Percentiles rank a stretch among this genome's conserved stretches.
These are phyloP conservation scores for Zygosaccharomyces bisporus DNA, from an alignment of 805 yeast genomes.

Conservation along the genomic window DNA sequence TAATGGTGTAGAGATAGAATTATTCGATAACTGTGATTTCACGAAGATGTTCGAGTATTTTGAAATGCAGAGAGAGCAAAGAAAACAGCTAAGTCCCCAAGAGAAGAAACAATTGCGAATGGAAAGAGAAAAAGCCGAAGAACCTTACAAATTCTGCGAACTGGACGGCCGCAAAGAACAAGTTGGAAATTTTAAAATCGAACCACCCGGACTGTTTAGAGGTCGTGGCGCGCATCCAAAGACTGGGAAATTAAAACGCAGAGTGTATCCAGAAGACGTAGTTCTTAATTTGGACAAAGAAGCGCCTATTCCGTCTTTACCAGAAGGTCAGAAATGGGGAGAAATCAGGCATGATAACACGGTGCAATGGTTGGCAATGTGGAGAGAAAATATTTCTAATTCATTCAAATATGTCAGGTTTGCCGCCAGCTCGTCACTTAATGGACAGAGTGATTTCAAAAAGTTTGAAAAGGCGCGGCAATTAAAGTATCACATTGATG, in stretches of 20 bases:
- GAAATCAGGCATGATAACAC: conserved; percentile 83
- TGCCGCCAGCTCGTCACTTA: conserved; percentile 85
- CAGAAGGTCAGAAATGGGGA: conserved; percentile 87
- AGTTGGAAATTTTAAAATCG: conserved; percentile 90
- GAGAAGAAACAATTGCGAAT: conserved; percentile 71
- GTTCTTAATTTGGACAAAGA: conserved; percentile 75
- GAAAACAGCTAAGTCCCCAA: conserved; percentile 61
- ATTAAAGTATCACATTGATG: conserved; percentile 65
- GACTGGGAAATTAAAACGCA: conserved; percentile 83
- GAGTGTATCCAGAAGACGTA: conserved; percentile 87
- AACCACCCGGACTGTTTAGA: conserved; percentile 93
- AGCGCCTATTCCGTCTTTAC: conserved; percentile 73
- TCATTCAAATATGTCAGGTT: conserved; percentile 83
- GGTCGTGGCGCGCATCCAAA: conserved; percentile 98
- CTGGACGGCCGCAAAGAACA: conserved; percentile 86
- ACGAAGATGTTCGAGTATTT: conserved; percentile 66
- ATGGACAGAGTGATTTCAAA: conserved; percentile 85
- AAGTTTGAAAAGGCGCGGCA: conserved; percentile 93
- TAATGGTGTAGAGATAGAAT: conserved; percentile 44
- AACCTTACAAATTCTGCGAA: conserved; percentile 71
- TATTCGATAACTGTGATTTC: conserved; percentile 74
- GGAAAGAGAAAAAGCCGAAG: conserved; percentile 74
- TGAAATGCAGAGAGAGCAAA: conserved; percentile 66
- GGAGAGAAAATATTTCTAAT: conserved; percentile 90
- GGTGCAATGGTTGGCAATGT: conserved; percentile 94